These are phyloP conservation scores for Diaporthe destruens DNA, from an alignment of 2,329 filamentous ascomycete genomes.

Conservation along the genomic window DNA sequence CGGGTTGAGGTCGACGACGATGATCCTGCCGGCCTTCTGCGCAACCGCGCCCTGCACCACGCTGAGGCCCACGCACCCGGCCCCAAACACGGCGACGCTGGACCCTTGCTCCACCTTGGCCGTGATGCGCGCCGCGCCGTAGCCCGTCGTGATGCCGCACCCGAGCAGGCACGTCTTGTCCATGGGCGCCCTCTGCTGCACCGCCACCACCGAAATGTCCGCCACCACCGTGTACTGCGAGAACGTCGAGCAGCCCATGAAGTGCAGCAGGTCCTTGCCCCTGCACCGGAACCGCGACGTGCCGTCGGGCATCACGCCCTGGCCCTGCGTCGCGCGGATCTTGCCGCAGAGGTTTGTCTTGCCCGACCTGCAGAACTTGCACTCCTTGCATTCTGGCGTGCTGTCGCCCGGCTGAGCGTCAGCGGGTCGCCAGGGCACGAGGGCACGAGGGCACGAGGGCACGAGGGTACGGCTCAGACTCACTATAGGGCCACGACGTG, in stretches of 20 bases:
- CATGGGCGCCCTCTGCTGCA: constrained; percentile 91
- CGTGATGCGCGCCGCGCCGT: constrained; percentile 94
- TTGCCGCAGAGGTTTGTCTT: constrained; percentile 99
- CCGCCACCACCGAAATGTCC: constrained; percentile 96
- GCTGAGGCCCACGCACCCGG: constrained; percentile 93
- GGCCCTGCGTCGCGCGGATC: constrained; percentile 96
- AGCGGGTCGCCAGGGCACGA: background rate
- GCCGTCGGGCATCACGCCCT: constrained; percentile 96
- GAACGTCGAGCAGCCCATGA: constrained; percentile 99
- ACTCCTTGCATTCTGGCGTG: constrained; percentile 96
- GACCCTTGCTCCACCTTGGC: constrained; percentile 91
- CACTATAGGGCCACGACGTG: constrained; percentile 91
- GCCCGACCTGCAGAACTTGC: constrained; percentile 98
- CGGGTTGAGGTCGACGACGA: constrained; percentile 83
- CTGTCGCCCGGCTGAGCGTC: constrained; percentile 57
- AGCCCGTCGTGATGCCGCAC: constrained; percentile 98
- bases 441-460: background rate
- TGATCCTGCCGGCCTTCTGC: constrained; percentile 84
- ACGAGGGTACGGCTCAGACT: too few relatives aligned
- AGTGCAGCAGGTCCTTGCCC: constrained; percentile 95
- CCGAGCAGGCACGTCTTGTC: constrained; percentile 96
- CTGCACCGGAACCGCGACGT: constrained; percentile 95
- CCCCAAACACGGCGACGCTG: constrained; percentile 93
- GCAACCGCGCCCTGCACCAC: constrained; percentile 94
- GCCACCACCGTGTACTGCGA: constrained; percentile 98